Evolutionary conservation across 2,329 filamentous ascomycete species (phyloP).

Genomic region (Alternaria atra): DNA sequence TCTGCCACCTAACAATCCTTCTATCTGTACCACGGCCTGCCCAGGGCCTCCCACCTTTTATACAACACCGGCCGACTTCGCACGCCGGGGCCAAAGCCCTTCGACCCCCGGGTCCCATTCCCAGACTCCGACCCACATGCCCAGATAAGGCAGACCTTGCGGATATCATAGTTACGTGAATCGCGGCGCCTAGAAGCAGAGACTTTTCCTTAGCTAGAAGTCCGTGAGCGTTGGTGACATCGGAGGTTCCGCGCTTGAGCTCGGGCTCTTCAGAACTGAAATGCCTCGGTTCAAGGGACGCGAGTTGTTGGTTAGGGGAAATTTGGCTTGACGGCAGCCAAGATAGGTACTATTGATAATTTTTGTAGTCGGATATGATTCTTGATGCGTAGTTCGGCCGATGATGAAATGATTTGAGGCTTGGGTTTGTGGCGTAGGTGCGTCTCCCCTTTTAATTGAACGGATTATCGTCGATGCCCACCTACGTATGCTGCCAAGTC

Average conservation of each 20-base stretch:
- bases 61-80: constrained; percentile 33
- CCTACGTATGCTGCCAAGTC: neutral
- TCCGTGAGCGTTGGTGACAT: constrained; percentile 25
- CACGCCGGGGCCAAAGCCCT: constrained; percentile 18
- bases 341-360: constrained; percentile 1
- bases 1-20: constrained; percentile 20
- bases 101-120: neutral
- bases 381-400: constrained; percentile 3
- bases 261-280: constrained; percentile 19
- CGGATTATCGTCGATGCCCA: neutral
- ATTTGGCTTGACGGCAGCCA: constrained; percentile 4
- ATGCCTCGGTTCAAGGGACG: constrained; percentile 25
- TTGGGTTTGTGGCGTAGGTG: neutral
- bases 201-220: constrained; percentile 13
- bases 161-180: constrained; percentile 28
- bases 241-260: constrained; percentile 19
- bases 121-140: constrained; percentile 32
- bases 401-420: neutral
- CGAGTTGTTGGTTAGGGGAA: constrained; percentile 14
- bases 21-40: constrained; percentile 9
- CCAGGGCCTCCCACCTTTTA: constrained; percentile 19
- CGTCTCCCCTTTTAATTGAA: neutral
- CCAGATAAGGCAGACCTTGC: constrained; percentile 40
- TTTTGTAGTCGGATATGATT: neutral
- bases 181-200: constrained; percentile 23